Percentiles rank a stretch among this genome's conserved stretches.
These are phyloP conservation scores for Grosmannia clavigera DNA, from an alignment of 2,329 filamentous ascomycete species.

Conservation along the genomic window DNA sequence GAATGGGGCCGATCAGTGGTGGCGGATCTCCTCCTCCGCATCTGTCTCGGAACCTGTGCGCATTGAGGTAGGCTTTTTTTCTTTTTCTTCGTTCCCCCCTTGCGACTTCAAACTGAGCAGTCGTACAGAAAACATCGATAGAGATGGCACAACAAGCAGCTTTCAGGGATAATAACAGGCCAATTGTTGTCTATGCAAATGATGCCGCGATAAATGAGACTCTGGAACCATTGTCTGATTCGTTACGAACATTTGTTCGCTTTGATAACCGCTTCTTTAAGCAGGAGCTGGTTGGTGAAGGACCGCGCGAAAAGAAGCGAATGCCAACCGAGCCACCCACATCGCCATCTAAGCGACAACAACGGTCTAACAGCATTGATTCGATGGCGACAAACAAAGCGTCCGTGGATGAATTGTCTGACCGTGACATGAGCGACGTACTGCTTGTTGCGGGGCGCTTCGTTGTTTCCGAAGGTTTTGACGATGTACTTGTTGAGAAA, in stretches of 20 bases:
- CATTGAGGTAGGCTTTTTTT: slow-evolving; percentile 10
- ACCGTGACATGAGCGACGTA: slow-evolving; percentile 14
- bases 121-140: slow-evolving; percentile 11
- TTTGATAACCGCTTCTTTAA: slow-evolving; percentile 23
- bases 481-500: background rate
- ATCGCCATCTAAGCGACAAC: slow-evolving; percentile 33
- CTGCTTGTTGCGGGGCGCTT: slow-evolving; percentile 3
- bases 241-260: slow-evolving; percentile 20
- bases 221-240: slow-evolving; percentile 14
- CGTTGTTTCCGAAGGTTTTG: background rate
- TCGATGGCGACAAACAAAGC: slow-evolving; percentile 35
- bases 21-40: slow-evolving; percentile 13
- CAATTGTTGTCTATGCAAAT: slow-evolving; percentile 20
- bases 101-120: background rate
- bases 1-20: slow-evolving; percentile 18
- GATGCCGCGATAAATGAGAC: slow-evolving; percentile 17
- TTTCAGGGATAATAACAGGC: slow-evolving; percentile 8
- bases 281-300: slow-evolving; percentile 18
- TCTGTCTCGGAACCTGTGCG: slow-evolving; percentile 10
- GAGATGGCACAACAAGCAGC: slow-evolving; percentile 12
- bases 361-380: slow-evolving; percentile 31
- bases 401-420: slow-evolving; percentile 24
- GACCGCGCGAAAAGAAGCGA: slow-evolving; percentile 16
- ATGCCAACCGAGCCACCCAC: slow-evolving; percentile 12
- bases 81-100: too few relatives aligned